Evolutionary conservation across 495 filamentous ascomycete genomes (phyloP).

Genomic region (Bryoglossum gracile): DNA sequence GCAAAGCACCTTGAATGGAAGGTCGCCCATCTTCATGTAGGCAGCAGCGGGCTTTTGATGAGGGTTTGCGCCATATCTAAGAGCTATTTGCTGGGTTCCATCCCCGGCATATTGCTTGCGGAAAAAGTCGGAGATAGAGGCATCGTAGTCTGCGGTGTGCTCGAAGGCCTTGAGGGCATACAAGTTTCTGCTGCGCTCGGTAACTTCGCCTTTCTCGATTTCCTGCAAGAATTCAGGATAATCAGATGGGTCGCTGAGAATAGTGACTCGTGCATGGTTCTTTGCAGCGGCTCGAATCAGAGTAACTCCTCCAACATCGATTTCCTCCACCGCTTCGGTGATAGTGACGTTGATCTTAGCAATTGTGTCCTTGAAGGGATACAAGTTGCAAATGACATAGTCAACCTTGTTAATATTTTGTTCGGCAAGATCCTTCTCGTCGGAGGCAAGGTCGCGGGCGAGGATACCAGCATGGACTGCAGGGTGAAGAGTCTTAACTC

Average conservation of each 20-base stretch:
- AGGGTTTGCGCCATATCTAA: slow-evolving; percentile 94
- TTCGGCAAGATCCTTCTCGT: slow-evolving; percentile 92
- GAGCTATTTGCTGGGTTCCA: slow-evolving; percentile 70
- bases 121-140: slow-evolving; percentile 93
- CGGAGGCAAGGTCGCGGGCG: slow-evolving; percentile 81
- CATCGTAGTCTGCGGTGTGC: slow-evolving; percentile 97
- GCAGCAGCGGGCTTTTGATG: slow-evolving; percentile 95
- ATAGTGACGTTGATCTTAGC: slow-evolving; percentile 95
- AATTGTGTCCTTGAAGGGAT: slow-evolving; percentile 96
- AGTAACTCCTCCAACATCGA: slow-evolving; percentile 96
- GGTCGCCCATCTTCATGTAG: slow-evolving; percentile 57
- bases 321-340: slow-evolving; percentile 93
- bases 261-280: slow-evolving; percentile 91
- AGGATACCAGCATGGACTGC: slow-evolving; percentile 91
- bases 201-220: slow-evolving; percentile 78
- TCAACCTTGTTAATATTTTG: slow-evolving; percentile 97
- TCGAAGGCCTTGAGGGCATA: slow-evolving; percentile 96
- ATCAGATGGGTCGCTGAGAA: slow-evolving; percentile 86
- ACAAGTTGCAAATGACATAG: slow-evolving; percentile 97
- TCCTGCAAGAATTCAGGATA: slow-evolving; percentile 92
- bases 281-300: slow-evolving; percentile 94
- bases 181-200: slow-evolving; percentile 68
- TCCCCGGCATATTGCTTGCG: slow-evolving; percentile 89
- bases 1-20: slow-evolving; percentile 96
- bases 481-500: slow-evolving; percentile 96